Base-by-base conservation (phyloP, 305 asterid species). In the Fraxinus albicans region DNA sequence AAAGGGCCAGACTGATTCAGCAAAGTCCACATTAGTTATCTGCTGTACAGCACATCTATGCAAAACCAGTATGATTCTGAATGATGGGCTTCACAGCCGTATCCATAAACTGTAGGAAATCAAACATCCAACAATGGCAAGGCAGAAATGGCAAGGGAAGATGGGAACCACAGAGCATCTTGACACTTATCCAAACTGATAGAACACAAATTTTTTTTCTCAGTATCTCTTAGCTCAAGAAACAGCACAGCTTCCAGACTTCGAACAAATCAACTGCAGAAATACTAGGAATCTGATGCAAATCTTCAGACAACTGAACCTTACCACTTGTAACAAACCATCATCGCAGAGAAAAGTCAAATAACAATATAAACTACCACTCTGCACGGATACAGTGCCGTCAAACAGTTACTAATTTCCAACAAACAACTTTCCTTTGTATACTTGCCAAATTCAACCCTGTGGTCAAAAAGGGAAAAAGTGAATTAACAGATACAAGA, bases 81-180 rank as follows among this genome's bases (percentile, higher is more conserved):
- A 75, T 85, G 93, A 86, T 58, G 79, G 84, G 89, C 87, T 83
- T 89, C 91, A 86, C 89, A 88, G 92, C 94, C 93, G 91, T 92
- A 90, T 91, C 91, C 85, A 25, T 87, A 78, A 76, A 83, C 80
- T 79, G 81, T 58, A 87, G 80, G 84, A 78, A 77, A 85, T 83
- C 85, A 81, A 77, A 78, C 85, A 86, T 83, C 23, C 78, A 87
- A 86, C 86, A 79, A 82, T 58, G 86, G 83, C 76, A 79, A 35
- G 76, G 50, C 35, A 44, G 80, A 70, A 76, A 82, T 60, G 88
- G 80, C 42, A 76, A 86, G 84, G 84, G 78, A 79, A 85, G 76
- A 72, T 81, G 81, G 82, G 86, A 79, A 84, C 91, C 77, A 87
- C 65, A 60, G 78, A 89, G 12, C 98, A 93, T 95, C 89, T 75